phyloP scores from a whole-genome alignment of 2,329 filamentous ascomycete species.

The Coleophoma eucalyptorum region DNA sequence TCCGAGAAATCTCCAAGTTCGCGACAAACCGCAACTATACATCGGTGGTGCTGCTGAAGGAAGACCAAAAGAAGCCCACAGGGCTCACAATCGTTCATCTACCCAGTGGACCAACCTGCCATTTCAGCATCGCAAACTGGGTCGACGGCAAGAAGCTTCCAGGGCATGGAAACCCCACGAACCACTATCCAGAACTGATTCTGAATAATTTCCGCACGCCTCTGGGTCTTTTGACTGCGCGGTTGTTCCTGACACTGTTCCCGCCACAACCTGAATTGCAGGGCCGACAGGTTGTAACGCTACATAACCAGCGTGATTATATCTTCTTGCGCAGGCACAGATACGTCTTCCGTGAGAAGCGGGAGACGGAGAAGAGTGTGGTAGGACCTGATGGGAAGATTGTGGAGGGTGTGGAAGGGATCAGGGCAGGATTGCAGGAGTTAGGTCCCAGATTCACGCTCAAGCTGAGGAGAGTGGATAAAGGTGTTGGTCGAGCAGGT shows the following conservation, averaged over 20 bases:
- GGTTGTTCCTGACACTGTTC: conserved; percentile 77
- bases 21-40: conserved; percentile 81
- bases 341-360: conserved; percentile 90
- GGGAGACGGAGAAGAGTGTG: conserved; percentile 81
- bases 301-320: conserved; percentile 95
- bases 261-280: conserved; percentile 79
- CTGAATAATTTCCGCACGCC: conserved; percentile 95
- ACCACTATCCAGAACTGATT: conserved; percentile 85
- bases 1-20: conserved; percentile 86
- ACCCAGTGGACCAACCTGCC: conserved; percentile 83
- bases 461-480: conserved; percentile 87
- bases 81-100: conserved; percentile 83
- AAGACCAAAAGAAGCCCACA: conserved; percentile 81
- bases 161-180: conserved; percentile 83
- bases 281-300: conserved; percentile 83
- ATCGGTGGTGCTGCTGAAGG: conserved; percentile 77
- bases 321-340: conserved; percentile 89
- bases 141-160: conserved; percentile 83
- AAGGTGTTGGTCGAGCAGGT: conserved; percentile 70
- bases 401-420: conserved; percentile 78
- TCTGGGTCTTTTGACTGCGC: conserved; percentile 81
- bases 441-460: conserved; percentile 79
- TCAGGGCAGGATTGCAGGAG: conserved; percentile 86
- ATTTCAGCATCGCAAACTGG: conserved; percentile 90
- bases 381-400: conserved; percentile 77